Evolutionary conservation across 2,329 filamentous ascomycete genomes (phyloP).

Genomic region (Sporothrix mexicana): DNA sequence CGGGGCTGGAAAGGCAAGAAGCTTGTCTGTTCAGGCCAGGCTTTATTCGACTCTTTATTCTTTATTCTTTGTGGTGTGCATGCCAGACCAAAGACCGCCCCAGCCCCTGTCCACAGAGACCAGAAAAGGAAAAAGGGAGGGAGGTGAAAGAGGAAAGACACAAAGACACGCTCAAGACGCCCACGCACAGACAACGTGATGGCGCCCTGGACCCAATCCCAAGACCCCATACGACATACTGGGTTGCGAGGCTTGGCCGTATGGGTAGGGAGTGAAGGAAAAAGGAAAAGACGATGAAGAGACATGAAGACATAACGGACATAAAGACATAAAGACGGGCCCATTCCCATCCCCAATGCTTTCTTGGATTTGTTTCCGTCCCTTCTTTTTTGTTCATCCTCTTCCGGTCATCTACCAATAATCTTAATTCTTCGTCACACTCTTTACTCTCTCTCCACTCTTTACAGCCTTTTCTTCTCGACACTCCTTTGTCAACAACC

Average conservation of each 20-base stretch:
- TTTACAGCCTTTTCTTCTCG: neutral
- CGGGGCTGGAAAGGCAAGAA: neutral
- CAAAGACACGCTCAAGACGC: neutral
- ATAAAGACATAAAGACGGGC: slow-evolving; percentile 24
- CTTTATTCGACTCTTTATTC: neutral
- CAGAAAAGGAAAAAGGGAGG: neutral
- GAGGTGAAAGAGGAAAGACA: neutral
- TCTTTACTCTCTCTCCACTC: neutral
- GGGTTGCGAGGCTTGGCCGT: no score
- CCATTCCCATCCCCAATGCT: neutral
- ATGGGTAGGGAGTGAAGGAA: neutral
- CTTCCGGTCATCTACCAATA: neutral
- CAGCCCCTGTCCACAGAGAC: neutral
- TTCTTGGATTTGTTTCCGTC: neutral
- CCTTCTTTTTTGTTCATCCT: neutral
- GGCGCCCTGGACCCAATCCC: neutral
- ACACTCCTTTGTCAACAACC: neutral
- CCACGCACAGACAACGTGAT: neutral
- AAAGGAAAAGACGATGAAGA: neutral
- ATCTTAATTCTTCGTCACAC: neutral
- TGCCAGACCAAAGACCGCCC: neutral
- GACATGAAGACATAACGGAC: no score
- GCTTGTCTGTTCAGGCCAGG: slow-evolving; percentile 1
- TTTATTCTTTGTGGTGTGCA: neutral
- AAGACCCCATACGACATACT: no score